These are phyloP conservation scores for Dryas integrifolia DNA, from an alignment of 331 rosid genomes.

Conservation along the genomic window DNA sequence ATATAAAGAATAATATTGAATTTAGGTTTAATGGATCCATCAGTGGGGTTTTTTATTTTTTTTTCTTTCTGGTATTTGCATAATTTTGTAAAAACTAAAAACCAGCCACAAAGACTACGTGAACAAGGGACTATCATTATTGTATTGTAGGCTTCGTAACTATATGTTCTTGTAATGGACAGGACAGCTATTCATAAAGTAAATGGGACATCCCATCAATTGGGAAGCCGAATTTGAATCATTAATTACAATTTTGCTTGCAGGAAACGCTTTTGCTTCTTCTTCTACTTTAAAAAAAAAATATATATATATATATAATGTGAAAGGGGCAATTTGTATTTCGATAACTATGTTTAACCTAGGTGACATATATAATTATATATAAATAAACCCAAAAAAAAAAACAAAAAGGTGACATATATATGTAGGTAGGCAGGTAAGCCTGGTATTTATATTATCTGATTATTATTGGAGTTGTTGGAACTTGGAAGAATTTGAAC, in stretches of 20 bases:
- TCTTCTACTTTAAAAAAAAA: no score
- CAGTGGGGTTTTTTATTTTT: not conserved
- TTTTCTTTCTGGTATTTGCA: no score
- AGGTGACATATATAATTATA: not conserved
- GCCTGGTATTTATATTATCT: not conserved
- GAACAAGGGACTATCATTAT: not conserved
- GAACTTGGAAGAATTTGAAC: not conserved
- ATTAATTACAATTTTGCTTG: not conserved
- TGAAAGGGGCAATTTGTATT: not conserved
- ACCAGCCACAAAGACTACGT: not conserved
- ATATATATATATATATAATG: no score
- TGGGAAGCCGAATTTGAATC: not conserved
- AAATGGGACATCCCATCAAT: not conserved
- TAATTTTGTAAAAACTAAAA: no score
- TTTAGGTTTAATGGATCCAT: not conserved
- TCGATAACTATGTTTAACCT: not conserved
- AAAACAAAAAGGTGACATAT: not conserved
- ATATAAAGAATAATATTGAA: no score
- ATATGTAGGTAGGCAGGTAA: not conserved
- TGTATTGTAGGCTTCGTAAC: not conserved
- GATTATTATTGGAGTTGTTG: slow-evolving; percentile 1
- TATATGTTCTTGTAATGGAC: not conserved
- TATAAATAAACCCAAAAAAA: no score
- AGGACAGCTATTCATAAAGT: not conserved
- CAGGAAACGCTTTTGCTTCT: not conserved